These are phyloP conservation scores for Hymenoscyphus scutula DNA, from an alignment of 2,329 filamentous ascomycete species.

Conservation along the genomic window DNA sequence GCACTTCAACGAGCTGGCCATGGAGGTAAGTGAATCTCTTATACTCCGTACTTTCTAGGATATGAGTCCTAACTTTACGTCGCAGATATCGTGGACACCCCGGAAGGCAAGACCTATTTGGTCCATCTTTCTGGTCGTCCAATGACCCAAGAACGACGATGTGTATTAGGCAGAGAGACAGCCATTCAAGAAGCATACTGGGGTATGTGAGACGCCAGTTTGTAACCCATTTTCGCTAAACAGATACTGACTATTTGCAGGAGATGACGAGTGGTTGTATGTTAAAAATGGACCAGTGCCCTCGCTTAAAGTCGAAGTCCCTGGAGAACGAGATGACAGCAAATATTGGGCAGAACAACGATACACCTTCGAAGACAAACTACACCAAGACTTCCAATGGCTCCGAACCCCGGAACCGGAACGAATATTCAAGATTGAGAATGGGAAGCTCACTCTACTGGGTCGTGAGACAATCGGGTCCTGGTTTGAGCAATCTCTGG, in stretches of 20 bases:
- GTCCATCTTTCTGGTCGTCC: conserved; percentile 54
- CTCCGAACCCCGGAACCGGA: conserved; percentile 54
- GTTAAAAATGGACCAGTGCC: conserved; percentile 57
- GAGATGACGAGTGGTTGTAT: conserved; percentile 59
- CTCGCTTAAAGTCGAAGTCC: conserved; percentile 51
- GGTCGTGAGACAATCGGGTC: conserved; percentile 55
- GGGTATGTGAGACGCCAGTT: conserved; percentile 31
- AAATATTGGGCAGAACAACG: conserved; percentile 49
- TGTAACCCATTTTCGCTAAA: no score
- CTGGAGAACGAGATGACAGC: conserved; percentile 46
- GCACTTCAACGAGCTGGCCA: conserved; percentile 54
- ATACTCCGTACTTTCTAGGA: neutral
- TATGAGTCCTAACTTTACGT: neutral
- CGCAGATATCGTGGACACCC: conserved; percentile 50
- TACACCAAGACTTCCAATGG: conserved; percentile 57
- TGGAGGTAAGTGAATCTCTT: conserved; percentile 29
- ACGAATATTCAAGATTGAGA: conserved; percentile 46
- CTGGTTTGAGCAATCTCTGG: conserved; percentile 58
- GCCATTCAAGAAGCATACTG: conserved; percentile 59
- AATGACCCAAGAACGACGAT: conserved; percentile 49
- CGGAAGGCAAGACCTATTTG: conserved; percentile 51
- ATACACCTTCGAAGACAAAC: conserved; percentile 47
- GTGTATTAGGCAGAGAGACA: conserved; percentile 55
- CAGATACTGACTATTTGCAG: neutral
- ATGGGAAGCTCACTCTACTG: conserved; percentile 44